Evolutionary conservation across 331 rosid species (phyloP).

Genomic region (Rosa hybrid): DNA sequence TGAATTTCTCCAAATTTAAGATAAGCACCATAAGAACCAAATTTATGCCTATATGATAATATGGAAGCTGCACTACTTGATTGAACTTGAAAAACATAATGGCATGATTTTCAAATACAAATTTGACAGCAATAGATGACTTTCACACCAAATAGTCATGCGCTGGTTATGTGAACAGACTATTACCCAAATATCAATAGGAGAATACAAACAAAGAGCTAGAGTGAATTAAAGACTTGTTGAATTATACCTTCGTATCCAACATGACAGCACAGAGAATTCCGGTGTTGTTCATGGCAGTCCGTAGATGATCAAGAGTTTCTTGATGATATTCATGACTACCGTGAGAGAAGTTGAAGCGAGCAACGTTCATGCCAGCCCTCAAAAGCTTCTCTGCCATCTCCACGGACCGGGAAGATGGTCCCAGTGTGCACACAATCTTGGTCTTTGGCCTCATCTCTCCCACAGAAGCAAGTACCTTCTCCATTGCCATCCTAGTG

Average conservation of each 20-base stretch:
- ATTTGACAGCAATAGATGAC: neutral
- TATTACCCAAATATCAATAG: neutral
- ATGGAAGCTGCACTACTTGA: neutral
- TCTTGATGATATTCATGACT: slow-evolving; percentile 89
- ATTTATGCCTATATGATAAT: neutral
- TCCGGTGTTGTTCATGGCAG: slow-evolving; percentile 80
- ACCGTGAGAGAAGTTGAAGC: slow-evolving; percentile 95
- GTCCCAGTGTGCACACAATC: slow-evolving; percentile 93
- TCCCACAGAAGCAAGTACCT: slow-evolving; percentile 15
- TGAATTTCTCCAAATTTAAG: neutral
- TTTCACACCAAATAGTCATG: neutral
- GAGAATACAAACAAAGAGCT: neutral
- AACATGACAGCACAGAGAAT: slow-evolving; percentile 92
- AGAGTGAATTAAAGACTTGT: neutral
- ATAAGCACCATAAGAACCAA: neutral
- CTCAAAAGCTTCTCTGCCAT: slow-evolving; percentile 81
- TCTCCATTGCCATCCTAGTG: slow-evolving; percentile 7
- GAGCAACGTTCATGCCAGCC: slow-evolving; percentile 97
- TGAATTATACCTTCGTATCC: slow-evolving; percentile 67
- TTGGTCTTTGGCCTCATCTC: slow-evolving; percentile 68
- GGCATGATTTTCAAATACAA: neutral
- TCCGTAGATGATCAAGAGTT: slow-evolving; percentile 70
- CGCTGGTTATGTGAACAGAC: neutral
- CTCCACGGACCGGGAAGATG: slow-evolving; percentile 70
- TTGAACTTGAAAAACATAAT: neutral